A percentile compares a stretch with the other conserved stretches of the same genome.
Conservation (phyloP, 108 stramenopile species). For the Pseudonitzschia multiseries region DNA sequence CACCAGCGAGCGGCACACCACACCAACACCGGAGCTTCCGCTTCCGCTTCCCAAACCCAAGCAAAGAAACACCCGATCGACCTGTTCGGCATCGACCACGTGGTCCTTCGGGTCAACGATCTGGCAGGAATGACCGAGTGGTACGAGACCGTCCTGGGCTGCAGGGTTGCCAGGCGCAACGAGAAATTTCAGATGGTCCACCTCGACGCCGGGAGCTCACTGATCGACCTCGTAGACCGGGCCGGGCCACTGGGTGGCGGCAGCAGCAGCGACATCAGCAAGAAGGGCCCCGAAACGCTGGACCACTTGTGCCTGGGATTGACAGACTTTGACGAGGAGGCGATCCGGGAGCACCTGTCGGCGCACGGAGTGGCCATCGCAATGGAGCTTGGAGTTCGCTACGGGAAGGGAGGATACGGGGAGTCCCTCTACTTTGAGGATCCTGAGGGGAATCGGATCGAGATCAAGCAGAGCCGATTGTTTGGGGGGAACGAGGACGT, state of each 20-base stretch:
- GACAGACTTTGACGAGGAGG: neutral
- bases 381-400: neutral
- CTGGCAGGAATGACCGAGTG: neutral
- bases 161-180: neutral
- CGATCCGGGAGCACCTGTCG: neutral
- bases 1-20: too few species aligned
- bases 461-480: neutral
- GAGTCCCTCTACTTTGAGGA: neutral
- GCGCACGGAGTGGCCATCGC: neutral
- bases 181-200: constrained; percentile 3
- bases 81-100: neutral
- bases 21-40: neutral
- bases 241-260: neutral
- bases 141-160: neutral
- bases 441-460: neutral
- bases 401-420: neutral
- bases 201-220: neutral
- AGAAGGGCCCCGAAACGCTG: neutral
- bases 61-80: neutral
- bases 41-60: neutral
- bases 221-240: neutral
- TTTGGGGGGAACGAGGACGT: too few species aligned
- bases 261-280: neutral
- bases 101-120: neutral
- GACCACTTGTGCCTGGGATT: constrained; percentile 1